Evolutionary conservation across 169 alveolate genomes (phyloP).

Genomic region (Cryptosporidium meleagridis): DNA sequence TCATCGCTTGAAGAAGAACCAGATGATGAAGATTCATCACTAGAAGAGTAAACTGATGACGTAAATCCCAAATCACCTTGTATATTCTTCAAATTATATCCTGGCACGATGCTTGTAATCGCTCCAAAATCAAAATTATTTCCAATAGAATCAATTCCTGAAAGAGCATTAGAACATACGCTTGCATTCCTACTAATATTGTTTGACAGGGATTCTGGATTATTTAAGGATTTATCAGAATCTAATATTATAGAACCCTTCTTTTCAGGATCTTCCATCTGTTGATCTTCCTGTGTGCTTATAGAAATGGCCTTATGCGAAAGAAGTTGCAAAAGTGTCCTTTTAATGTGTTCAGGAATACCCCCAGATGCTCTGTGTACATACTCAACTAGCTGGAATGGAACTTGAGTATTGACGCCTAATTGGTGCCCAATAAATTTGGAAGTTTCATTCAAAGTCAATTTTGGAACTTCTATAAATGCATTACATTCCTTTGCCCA

Average conservation of each 20-base stretch:
- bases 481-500: slow-evolving; percentile 82
- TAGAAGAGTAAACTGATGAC: slow-evolving; percentile 36
- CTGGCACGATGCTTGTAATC: neutral
- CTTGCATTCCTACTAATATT: slow-evolving; percentile 9
- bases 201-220: neutral
- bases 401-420: slow-evolving; percentile 70
- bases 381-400: slow-evolving; percentile 78
- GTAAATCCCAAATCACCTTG: slow-evolving; percentile 6
- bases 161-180: slow-evolving; percentile 12
- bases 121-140: slow-evolving; percentile 8
- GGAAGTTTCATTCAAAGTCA: slow-evolving; percentile 77
- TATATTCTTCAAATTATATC: slow-evolving; percentile 8
- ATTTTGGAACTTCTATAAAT: slow-evolving; percentile 79
- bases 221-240: neutral
- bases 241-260: neutral
- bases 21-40: slow-evolving; percentile 24
- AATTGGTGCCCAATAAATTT: slow-evolving; percentile 78
- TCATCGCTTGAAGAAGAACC: slow-evolving; percentile 19
- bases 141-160: slow-evolving; percentile 18
- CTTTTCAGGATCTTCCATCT: slow-evolving; percentile 22
- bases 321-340: slow-evolving; percentile 76
- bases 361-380: slow-evolving; percentile 83
- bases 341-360: slow-evolving; percentile 78
- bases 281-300: slow-evolving; percentile 22
- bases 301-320: slow-evolving; percentile 70